phyloP scores from a whole-genome alignment of 2,329 filamentous ascomycete species.

The Claviceps capensis region DNA sequence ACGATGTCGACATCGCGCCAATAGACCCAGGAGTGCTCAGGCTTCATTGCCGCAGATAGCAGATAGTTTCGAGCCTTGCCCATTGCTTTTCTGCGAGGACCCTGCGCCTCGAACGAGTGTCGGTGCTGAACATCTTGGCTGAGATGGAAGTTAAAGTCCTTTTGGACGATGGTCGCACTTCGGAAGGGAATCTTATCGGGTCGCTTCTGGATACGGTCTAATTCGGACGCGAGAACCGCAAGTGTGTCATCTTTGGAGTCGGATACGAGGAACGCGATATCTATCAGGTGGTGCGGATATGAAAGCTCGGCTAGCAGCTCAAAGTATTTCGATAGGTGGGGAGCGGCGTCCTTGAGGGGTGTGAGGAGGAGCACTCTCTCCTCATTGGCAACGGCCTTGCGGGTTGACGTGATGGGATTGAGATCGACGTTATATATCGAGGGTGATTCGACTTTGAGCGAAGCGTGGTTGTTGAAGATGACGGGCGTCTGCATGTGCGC shows the following conservation, averaged over 20 bases:
- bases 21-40: slow-evolving; percentile 96
- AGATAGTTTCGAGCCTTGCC: slow-evolving; percentile 86
- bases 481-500: slow-evolving; percentile 83
- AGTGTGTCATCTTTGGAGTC: slow-evolving; percentile 87
- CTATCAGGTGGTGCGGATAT: slow-evolving; percentile 91
- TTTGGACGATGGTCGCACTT: slow-evolving; percentile 74
- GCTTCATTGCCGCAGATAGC: slow-evolving; percentile 68
- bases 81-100: slow-evolving; percentile 79
- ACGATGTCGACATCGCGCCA: slow-evolving; percentile 97
- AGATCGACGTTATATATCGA: slow-evolving; percentile 72
- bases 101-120: slow-evolving; percentile 79
- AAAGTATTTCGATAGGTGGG: slow-evolving; percentile 78
- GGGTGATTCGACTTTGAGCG: slow-evolving; percentile 69
- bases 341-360: slow-evolving; percentile 77
- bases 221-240: slow-evolving; percentile 69
- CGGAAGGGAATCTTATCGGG: slow-evolving; percentile 71
- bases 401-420: slow-evolving; percentile 70
- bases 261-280: slow-evolving; percentile 85
- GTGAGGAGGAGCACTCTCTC: slow-evolving; percentile 88
- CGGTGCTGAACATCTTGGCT: slow-evolving; percentile 70
- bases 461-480: slow-evolving; percentile 88
- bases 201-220: slow-evolving; percentile 76
- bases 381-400: slow-evolving; percentile 62
- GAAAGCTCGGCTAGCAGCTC: slow-evolving; percentile 80
- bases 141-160: slow-evolving; percentile 70